Conservation (phyloP, 805 yeast species). For the Kluyveromyces aestuarii region DNA sequence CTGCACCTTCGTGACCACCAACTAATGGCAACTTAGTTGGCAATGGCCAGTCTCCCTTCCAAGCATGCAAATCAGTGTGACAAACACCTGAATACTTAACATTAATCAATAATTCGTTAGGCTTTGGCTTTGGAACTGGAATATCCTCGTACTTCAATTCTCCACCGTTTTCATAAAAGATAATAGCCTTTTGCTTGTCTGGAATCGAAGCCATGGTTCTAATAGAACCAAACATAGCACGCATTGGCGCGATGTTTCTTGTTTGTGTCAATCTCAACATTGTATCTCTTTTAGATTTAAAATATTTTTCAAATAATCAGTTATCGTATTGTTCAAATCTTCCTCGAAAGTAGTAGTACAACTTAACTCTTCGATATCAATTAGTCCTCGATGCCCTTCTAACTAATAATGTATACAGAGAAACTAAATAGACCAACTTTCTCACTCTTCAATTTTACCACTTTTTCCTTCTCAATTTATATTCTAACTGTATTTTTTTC, state of each 20-base stretch:
- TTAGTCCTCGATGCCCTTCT: background rate
- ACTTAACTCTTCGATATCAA: background rate
- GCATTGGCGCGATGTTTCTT: background rate
- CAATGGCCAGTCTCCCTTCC: slow-evolving; percentile 68
- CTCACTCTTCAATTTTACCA: background rate
- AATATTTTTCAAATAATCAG: background rate
- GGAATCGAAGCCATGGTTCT: slow-evolving; percentile 29
- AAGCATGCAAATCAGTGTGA: slow-evolving; percentile 68
- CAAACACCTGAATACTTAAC: slow-evolving; percentile 70
- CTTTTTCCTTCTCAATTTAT: background rate
- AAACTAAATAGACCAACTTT: background rate
- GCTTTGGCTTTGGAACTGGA: slow-evolving; percentile 51
- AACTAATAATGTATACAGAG: background rate
- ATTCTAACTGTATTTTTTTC: background rate
- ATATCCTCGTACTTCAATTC: slow-evolving; percentile 41
- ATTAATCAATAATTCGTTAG: slow-evolving; percentile 55
- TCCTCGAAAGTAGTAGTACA: background rate
- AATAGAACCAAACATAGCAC: background rate
- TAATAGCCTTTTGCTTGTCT: slow-evolving; percentile 40
- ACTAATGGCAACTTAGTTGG: slow-evolving; percentile 50
- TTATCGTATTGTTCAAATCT: background rate
- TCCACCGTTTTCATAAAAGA: slow-evolving; percentile 41
- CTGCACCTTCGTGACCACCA: slow-evolving; percentile 72
- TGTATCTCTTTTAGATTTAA: background rate
- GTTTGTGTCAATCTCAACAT: slow-evolving; percentile 2